Base-by-base conservation (phyloP, 371 early-diverging fungal genomes). In the Rhizopus stolonifer region DNA sequence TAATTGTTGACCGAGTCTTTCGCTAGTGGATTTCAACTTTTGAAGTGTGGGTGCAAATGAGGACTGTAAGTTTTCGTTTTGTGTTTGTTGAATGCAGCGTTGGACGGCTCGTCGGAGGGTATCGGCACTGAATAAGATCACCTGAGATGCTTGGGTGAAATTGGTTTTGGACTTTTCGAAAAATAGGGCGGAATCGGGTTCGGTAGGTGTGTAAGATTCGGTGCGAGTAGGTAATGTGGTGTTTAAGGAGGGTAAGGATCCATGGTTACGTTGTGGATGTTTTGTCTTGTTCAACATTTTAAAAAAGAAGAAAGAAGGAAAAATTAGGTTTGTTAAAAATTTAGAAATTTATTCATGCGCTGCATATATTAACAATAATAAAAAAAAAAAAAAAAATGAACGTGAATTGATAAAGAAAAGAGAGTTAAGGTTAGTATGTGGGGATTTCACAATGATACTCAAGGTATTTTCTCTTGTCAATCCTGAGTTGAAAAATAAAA, bases 101-200 rank as follows among this genome's bases (percentile, higher is more conserved):
- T 59, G 46, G 0, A 74, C 44, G 0, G 66, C 53, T 4, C 66
- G 48, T 19, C 70, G 65, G 21, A 74, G 38, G 4, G 64, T 48
- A 1, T 59, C 48, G 0, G 69, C 43, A 18, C 70, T 65, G 38
- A 68, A 74, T 11, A 74, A 42, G 10, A 73, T 47, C 2, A 62
- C 67, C 13, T 63, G 65, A n/a, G 67, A 52, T 1, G 68, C 68
- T 32, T 70, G 70, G 13, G 2, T 38, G 3, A 4, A 18, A n/a
- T 23, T 34, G 6, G 23, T 23, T n/a, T 4, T 34, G 17, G 38
- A 4, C 7, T 42, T 42, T 42, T 42, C 42, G 19, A 42, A 42
- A 9, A 42, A 42, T 10, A 21, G 21, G 8, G 42, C 19, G 18
- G 36, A 15, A 36, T 42, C 22, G 17, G 42, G 9, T n/a, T 42